Evolutionary conservation across 2,329 filamentous ascomycete species (phyloP), one percentile per base, ranked within the genome.

Genomic region (Ilyonectria destructans): DNA sequence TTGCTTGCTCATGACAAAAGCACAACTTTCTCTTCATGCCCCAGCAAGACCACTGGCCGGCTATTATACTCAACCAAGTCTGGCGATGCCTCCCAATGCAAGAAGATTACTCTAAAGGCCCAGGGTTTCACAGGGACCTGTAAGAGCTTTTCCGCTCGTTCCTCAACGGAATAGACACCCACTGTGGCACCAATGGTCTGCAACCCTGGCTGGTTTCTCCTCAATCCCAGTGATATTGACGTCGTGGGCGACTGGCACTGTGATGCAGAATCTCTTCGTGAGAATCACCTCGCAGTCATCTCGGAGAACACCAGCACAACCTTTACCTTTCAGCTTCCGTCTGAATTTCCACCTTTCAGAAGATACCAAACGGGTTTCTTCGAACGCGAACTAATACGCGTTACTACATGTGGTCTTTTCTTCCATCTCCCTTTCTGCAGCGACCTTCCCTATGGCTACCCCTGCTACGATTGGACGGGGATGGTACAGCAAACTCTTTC

Each of bases 91-190:
- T 54, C 51, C 29, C 51, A 54, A 13, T 80, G 78, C 61, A 74
- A 76, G 31, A 70, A 64, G 19, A 31, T 75, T 8, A 72, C 70
- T 6, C 68, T 80, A 10, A 69, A 73, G 46, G 78, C 74, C 3
- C 62, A 67, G 37, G 75, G 70, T 1, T 68, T 80, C 13, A 59
- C 75, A 57, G 78, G 78, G 6, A 73, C 74, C 21, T 80, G 78
- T 59, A 67, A 71, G 51, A 69, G 43, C 37, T 54, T 76, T 29
- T 35, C 62, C 33, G 31, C 64, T 66, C 62, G 69, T 45, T 60
- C 43, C 19, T 46, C 48, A 43, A 26, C 26, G 31, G 46, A 58
- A 58, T 49, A 66, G 35, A 23, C 13, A 29, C 49, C 37, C 37
- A 13, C 37, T 54, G 31, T 21, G 7, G n/a, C 29, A 31, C 15